These are phyloP conservation scores for Zygotorulaspora chibaensis DNA, from an alignment of 805 yeast species.

Conservation along the genomic window DNA sequence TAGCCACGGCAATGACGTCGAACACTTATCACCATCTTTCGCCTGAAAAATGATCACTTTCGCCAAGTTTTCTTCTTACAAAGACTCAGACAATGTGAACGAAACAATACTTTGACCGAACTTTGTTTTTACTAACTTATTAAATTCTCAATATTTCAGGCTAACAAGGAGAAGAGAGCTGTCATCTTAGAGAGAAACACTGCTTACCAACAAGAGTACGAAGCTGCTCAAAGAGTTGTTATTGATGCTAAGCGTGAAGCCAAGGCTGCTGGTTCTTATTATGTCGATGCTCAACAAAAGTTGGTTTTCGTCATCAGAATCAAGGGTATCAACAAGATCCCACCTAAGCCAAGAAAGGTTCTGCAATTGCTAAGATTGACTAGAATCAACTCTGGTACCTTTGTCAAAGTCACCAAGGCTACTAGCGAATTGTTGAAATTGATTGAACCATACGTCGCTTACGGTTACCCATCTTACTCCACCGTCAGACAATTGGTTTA, in stretches of 20 bases:
- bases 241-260: conserved; percentile 88
- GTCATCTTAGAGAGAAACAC: conserved; percentile 90
- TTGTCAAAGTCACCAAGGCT: conserved; percentile 93
- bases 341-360: conserved; percentile 99
- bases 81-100: not conserved
- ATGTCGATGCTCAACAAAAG: conserved; percentile 91
- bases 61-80: not conserved
- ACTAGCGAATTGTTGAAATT: conserved; percentile 86
- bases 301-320: conserved; percentile 95
- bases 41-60: conserved; percentile 41
- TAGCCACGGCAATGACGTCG: conserved; percentile 70
- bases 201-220: conserved; percentile 93
- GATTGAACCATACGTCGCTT: conserved; percentile 95
- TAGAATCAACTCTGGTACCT: conserved; percentile 93
- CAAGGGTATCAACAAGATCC: conserved; percentile 98
- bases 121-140: conserved; percentile 12
- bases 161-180: conserved; percentile 55
- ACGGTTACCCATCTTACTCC: conserved; percentile 94
- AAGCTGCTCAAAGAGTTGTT: conserved; percentile 84
- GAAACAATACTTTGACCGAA: not conserved
- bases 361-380: conserved; percentile 87
- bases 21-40: conserved; percentile 71
- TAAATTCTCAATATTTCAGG: conserved; percentile 28
- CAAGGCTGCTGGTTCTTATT: conserved; percentile 89
- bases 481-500: conserved; percentile 88